phyloP scores from a whole-genome alignment of 805 yeast genomes.

The Diddensiella santjacobensis region DNA sequence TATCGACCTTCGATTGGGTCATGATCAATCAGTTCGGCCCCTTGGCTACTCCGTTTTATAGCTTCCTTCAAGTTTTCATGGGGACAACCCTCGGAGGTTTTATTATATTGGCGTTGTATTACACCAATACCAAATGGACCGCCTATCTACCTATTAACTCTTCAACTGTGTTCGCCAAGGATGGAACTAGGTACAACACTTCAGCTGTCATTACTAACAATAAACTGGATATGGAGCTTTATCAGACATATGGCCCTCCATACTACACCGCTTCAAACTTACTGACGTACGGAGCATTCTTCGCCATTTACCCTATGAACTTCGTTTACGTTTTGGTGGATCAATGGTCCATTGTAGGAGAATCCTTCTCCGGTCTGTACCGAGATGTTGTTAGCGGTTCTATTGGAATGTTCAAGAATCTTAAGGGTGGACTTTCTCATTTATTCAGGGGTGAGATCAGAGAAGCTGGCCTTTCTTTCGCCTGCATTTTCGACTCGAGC shows the following conservation, averaged over 20 bases:
- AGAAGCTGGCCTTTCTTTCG: too few relatives aligned
- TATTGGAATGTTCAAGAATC: too few relatives aligned
- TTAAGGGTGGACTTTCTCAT: too few relatives aligned
- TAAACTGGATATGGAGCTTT: slow-evolving; percentile 42
- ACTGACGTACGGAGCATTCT: slow-evolving; percentile 47
- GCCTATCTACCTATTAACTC: slow-evolving; percentile 57
- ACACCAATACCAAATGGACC: slow-evolving; percentile 54
- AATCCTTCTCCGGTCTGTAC: too few relatives aligned
- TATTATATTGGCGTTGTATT: slow-evolving; percentile 41
- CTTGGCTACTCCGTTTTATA: slow-evolving; percentile 19
- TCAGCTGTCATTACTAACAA: slow-evolving; percentile 37
- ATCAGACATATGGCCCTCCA: slow-evolving; percentile 61
- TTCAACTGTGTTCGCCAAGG: slow-evolving; percentile 48
- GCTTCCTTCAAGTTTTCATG: slow-evolving; percentile 10
- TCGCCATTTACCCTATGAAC: slow-evolving; percentile 50
- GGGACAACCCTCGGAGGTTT: slow-evolving; percentile 15
- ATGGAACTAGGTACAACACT: slow-evolving; percentile 47
- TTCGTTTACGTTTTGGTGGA: too few relatives aligned
- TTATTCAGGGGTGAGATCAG: too few relatives aligned
- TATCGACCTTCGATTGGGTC: slow-evolving; percentile 40
- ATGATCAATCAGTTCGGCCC: slow-evolving; percentile 10
- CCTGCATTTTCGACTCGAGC: too few relatives aligned
- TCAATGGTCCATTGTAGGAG: too few relatives aligned
- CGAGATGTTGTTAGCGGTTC: slow-evolving; percentile 38
- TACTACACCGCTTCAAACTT: slow-evolving; percentile 50